Percentiles rank a stretch among this genome's conserved stretches.
Conservation (phyloP, 495 filamentous ascomycete species). For the Podospora conica region DNA sequence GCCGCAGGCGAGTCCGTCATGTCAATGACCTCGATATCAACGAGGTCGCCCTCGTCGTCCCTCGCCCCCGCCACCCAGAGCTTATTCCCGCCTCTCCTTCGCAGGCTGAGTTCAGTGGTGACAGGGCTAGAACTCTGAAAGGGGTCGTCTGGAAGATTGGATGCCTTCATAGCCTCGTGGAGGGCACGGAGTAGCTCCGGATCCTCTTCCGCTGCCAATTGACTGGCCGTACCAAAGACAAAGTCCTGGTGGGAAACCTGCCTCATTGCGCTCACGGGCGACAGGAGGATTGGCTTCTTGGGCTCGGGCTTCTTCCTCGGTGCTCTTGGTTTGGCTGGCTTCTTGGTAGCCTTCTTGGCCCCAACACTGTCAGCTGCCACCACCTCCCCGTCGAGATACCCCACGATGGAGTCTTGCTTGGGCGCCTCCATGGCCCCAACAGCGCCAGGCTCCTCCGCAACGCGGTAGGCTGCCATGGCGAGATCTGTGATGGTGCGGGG, state of each 20-base stretch:
- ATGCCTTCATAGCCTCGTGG: constrained; percentile 63
- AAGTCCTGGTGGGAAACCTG: constrained; percentile 70
- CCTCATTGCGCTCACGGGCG: constrained; percentile 64
- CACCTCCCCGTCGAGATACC: constrained; percentile 21
- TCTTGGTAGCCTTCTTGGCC: constrained; percentile 27
- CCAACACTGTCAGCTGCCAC: not conserved
- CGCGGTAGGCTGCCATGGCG: constrained; percentile 69
- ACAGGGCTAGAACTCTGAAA: constrained; percentile 31
- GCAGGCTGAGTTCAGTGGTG: constrained; percentile 24
- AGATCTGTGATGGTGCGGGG: constrained; percentile 77
- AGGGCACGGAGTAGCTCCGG: constrained; percentile 60
- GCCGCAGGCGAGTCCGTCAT: constrained; percentile 42
- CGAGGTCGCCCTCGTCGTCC: constrained; percentile 53
- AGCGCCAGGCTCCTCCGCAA: constrained; percentile 16
- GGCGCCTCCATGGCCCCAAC: constrained; percentile 8
- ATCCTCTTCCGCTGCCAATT: constrained; percentile 72
- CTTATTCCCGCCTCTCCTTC: constrained; percentile 14
- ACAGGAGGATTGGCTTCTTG: constrained; percentile 52
- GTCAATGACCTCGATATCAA: constrained; percentile 54
- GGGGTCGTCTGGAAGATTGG: constrained; percentile 39
- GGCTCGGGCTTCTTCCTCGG: constrained; percentile 40
- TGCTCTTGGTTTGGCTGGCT: constrained; percentile 21
- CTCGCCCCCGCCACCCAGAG: constrained; percentile 68
- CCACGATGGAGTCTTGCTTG: constrained; percentile 26
- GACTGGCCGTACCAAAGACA: constrained; percentile 89